Base-by-base conservation (phyloP, 148 eudicot species). In the Chenopodium quinoa region DNA sequence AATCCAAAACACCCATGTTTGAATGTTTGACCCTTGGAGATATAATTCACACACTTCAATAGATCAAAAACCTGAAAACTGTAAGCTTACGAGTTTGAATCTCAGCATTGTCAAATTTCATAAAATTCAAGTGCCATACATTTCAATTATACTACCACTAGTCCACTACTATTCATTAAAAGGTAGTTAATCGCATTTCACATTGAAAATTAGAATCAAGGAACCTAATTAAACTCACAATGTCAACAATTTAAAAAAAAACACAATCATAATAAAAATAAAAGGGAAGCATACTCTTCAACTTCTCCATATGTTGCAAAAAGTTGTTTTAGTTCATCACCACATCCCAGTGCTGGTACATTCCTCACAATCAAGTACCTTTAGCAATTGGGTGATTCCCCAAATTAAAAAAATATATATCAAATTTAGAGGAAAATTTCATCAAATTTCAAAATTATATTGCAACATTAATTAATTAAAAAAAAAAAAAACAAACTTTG, bases 261-360 rank as follows among this genome's bases (percentile, higher is more conserved):
- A 4, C 13, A 56, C 19, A 17, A 65, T 1, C 40, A 54, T 4
- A 1, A 65, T 16, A 52, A 13, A 37, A 64, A 7, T 37, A 11
- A 14, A 71, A 32, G 46, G 44, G 16, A 62, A 73, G 10, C 87
- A 87, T 90, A 94, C 96, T 93, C 97, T 84, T 93, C 94, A 83
- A 95, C 87, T 78, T 88, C 87, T 22, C 99, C 99, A 82, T 93
- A 93, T 9, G 89, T 88, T 9, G 89, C 88, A 83, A 95, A 95
- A 74, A 95, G 75, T 75, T 88, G 88, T 54, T 73, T 82, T 47
- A 95, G 88, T 83, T 92, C 92, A 89, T 92, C 97, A 62, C 92
- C 97, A 86, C 99, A 95, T 0, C 97, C 97, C 84, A 95, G 80
- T 0, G 97, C 90, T 7, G 99, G 97, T 74, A 95, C 99, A 79